A percentile compares a stretch with the other conserved stretches of the same genome.
Conservation (phyloP, 257 asterid genomes). For the Schizonepeta tenuifolia region DNA sequence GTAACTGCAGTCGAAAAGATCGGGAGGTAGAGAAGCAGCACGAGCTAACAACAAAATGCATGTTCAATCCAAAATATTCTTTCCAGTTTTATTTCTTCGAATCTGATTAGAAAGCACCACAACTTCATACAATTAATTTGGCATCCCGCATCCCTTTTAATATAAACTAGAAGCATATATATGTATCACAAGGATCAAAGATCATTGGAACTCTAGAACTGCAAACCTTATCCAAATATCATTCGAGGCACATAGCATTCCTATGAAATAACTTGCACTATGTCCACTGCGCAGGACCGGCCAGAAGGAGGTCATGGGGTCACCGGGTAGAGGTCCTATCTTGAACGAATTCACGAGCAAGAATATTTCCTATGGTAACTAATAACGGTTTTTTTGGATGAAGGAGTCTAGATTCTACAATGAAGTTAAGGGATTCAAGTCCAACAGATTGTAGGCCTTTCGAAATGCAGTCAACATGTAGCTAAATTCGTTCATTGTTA, state of each 20-base stretch:
- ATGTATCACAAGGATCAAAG: neutral
- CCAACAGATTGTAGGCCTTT: neutral
- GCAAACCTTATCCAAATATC: neutral
- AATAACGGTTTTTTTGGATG: neutral
- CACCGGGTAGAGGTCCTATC: neutral
- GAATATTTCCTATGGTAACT: neutral
- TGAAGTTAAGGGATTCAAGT: neutral
- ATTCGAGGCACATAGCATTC: neutral
- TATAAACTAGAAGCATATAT: neutral
- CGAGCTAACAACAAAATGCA: neutral
- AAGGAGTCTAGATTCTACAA: conserved; percentile 7
- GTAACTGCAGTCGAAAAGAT: neutral
- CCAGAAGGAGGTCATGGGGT: neutral
- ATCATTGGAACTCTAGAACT: neutral
- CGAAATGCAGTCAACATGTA: neutral
- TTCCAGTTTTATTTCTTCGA: neutral
- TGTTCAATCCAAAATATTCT: neutral
- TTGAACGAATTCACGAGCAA: neutral
- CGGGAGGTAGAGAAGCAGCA: neutral
- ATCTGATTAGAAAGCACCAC: neutral
- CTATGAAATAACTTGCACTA: neutral
- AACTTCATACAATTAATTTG: neutral
- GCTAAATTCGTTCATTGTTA: neutral
- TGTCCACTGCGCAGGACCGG: neutral
- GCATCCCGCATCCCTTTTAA: neutral